Base-by-base conservation (phyloP, 192 early-diverging fungal genomes). In the Mortierella hygrophila region DNA sequence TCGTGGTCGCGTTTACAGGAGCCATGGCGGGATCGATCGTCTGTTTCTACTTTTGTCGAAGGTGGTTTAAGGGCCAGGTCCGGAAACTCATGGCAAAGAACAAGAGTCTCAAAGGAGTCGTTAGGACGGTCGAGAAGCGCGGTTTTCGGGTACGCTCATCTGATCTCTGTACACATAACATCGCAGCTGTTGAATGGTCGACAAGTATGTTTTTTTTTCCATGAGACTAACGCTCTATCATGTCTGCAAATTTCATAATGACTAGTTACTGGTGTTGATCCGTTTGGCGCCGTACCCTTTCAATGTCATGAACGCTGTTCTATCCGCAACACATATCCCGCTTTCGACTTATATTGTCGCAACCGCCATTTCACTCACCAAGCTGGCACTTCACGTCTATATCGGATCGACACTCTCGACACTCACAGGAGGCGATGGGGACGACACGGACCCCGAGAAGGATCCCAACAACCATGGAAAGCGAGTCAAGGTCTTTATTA, bases 251-350 rank as follows among this genome's bases (percentile, higher is more conserved):
- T 37, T 82, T 70, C 35, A 23, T 16, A 26, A 52, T 42, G 11
- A n/a, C 6, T 79, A 95, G 94, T 82, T 95, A 10, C 82, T 94
- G 54, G 85, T 93, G 0, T 72, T 96, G 41, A 94, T 96, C 78
- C 89, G 95, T 0, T 68, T 96, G 41, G 94, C 94, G 11, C 95
- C 95, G 11, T 96, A 96, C 82, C 95, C 95, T 21, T 95, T 90
- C 83, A 92, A 91, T 68, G 78, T 96, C 13, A 85, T 94, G 75
- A 94, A 94, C 69, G 89, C 90, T 0, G 68, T 93, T 26, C 89
- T 94, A 68, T 89, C 92, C 4, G 89, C 91, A 0, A 93, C 92
- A 16, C 78, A 90, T 63, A 91, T 94, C 46, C 82, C 93, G 16
- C 69, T 92, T 21, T 23, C 55, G 18, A 79, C 87, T 0, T 94